Percentiles rank a stretch among this genome's conserved stretches.
phyloP scores from a whole-genome alignment of 345 rosid genomes.

The Eucalyptus tenuipes region DNA sequence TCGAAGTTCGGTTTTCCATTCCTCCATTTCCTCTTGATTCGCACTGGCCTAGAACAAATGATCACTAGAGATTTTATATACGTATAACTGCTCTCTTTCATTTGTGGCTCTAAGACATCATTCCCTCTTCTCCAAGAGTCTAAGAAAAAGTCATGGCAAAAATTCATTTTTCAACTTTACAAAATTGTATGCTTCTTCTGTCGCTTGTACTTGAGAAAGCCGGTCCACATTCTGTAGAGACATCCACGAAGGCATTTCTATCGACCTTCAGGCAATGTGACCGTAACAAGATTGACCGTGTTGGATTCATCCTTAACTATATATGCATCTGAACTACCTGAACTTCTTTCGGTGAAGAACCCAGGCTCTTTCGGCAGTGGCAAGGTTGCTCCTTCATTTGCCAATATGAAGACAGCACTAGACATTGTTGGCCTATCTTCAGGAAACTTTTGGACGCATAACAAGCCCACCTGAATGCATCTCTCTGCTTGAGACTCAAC shows the following conservation, averaged over 20 bases:
- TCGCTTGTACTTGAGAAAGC: neutral
- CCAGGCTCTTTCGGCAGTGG: constrained; percentile 8
- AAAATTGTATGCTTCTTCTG: neutral
- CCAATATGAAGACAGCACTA: constrained; percentile 1
- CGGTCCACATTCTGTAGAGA: neutral
- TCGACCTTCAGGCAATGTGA: neutral
- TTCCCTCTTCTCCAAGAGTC: neutral
- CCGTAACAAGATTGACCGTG: neutral
- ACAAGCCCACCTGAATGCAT: constrained; percentile 8
- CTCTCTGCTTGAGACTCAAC: neutral
- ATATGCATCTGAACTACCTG: neutral
- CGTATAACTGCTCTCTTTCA: no score
- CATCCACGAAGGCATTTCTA: neutral
- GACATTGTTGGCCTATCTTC: constrained; percentile 8
- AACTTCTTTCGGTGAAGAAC: neutral
- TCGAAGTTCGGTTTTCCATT: no score
- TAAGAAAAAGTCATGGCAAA: neutral
- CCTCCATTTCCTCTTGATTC: no score
- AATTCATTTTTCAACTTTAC: neutral
- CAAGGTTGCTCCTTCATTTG: neutral
- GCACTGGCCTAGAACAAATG: no score
- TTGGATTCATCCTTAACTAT: neutral
- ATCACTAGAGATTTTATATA: no score
- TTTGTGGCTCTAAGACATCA: no score
- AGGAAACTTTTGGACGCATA: constrained; percentile 10